Percentiles rank a stretch among this genome's conserved stretches.
Conservation (phyloP, 2,329 filamentous ascomycete species). For the Talaromyces sp. region DNA sequence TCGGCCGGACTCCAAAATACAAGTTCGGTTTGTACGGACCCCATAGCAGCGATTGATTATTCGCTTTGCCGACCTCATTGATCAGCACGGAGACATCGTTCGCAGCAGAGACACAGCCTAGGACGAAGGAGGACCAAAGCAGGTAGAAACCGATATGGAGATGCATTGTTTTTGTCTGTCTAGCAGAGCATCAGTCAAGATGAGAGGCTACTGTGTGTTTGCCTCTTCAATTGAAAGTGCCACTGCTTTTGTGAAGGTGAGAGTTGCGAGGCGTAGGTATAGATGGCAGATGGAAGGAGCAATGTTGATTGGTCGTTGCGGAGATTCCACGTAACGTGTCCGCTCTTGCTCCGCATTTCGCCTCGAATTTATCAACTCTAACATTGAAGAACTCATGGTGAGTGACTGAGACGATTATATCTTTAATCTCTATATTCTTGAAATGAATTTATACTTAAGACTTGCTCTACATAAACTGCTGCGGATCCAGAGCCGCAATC, state of each 20-base stretch:
- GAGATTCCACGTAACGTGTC: constrained; percentile 18
- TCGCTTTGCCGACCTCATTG: constrained; percentile 45
- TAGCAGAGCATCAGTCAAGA: constrained; percentile 21
- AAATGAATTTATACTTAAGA: neutral
- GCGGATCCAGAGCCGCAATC: constrained; percentile 64
- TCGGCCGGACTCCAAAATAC: constrained; percentile 86
- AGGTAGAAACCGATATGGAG: constrained; percentile 25
- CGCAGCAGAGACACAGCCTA: constrained; percentile 29
- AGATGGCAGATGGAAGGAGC: neutral
- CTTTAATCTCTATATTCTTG: neutral
- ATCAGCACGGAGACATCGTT: constrained; percentile 34
- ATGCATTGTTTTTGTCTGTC: constrained; percentile 30
- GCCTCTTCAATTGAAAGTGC: constrained; percentile 22
- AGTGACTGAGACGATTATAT: neutral
- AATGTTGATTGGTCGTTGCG: constrained; percentile 10
- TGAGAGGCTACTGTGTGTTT: constrained; percentile 9
- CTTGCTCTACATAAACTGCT: constrained; percentile 46
- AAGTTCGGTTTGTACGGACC: constrained; percentile 91
- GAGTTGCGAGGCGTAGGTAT: neutral
- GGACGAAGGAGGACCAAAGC: constrained; percentile 28
- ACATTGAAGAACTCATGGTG: neutral
- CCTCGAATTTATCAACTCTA: neutral
- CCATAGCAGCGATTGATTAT: constrained; percentile 88
- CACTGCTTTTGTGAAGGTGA: constrained; percentile 5
- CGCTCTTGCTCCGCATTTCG: constrained; percentile 5